Evolutionary conservation across 1,284 basidiomycete genomes (phyloP).

Genomic region (Ganoderma multipileum): DNA sequence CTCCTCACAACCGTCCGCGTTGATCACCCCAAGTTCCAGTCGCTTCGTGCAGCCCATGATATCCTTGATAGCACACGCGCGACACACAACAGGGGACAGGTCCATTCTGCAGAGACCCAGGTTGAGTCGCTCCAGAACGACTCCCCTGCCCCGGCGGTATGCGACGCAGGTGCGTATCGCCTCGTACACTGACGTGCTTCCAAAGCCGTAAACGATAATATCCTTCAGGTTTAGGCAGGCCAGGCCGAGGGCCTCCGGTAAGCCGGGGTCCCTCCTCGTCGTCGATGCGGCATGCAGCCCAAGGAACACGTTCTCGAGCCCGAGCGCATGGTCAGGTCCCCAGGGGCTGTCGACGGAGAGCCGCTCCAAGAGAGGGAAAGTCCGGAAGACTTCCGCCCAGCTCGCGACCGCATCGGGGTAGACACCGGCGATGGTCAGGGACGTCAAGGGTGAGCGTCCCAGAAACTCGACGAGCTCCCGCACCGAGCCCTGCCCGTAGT

Average conservation of each 20-base stretch:
- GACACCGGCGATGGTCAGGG: not conserved
- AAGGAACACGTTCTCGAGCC: not conserved
- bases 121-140: no score
- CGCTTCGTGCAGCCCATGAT: not conserved
- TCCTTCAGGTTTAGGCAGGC: not conserved
- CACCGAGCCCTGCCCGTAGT: not conserved
- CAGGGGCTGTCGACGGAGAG: not conserved
- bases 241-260: not conserved
- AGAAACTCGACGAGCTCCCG: not conserved
- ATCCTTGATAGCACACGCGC: not conserved
- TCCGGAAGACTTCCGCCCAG: not conserved
- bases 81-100: not conserved
- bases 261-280: not conserved
- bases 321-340: not conserved
- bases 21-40: not conserved
- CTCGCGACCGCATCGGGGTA: not conserved
- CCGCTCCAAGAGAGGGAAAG: not conserved
- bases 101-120: no score
- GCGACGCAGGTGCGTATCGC: no score
- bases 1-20: no score
- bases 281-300: not conserved
- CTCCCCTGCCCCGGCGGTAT: no score
- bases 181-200: no score
- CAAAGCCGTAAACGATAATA: no score
- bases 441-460: not conserved